Evolutionary conservation across 1,284 basidiomycete species (phyloP).

Genomic region (Puccinia novopanici): DNA sequence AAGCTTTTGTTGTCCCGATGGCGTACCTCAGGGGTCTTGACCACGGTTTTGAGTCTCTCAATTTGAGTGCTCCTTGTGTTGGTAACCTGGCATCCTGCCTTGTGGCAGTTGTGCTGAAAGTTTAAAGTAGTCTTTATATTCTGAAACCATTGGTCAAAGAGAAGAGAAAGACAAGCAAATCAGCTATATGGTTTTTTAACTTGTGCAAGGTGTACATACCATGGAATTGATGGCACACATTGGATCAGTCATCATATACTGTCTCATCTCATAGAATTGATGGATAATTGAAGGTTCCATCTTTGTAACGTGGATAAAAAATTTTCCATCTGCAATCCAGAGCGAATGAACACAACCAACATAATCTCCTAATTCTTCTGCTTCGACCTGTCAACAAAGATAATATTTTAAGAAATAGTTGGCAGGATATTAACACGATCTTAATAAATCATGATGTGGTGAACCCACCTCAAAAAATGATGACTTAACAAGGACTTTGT

Average conservation of each 20-base stretch:
- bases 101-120: not conserved
- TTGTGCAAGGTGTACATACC: not conserved
- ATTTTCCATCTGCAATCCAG: not conserved
- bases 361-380: not conserved
- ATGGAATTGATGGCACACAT: not conserved
- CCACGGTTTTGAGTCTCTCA: not conserved
- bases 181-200: not conserved
- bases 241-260: not conserved
- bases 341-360: not conserved
- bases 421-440: too few species aligned
- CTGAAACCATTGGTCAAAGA: not conserved
- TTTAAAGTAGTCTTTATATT: not conserved
- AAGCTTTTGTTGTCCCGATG: not conserved
- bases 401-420: too few species aligned
- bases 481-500: not conserved
- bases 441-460: not conserved
- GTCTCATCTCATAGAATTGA: constrained; percentile 7
- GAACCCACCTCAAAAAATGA: not conserved
- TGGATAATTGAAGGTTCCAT: not conserved
- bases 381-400: too few species aligned
- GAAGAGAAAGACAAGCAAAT: not conserved
- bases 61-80: constrained; percentile 1
- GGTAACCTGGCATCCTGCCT: not conserved
- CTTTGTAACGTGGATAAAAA: not conserved
- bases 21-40: not conserved